Percentiles rank a stretch among this genome's conserved stretches.
These are phyloP conservation scores for Lactarius evosmus DNA, from an alignment of 768 basidiomycete species.

Conservation along the genomic window DNA sequence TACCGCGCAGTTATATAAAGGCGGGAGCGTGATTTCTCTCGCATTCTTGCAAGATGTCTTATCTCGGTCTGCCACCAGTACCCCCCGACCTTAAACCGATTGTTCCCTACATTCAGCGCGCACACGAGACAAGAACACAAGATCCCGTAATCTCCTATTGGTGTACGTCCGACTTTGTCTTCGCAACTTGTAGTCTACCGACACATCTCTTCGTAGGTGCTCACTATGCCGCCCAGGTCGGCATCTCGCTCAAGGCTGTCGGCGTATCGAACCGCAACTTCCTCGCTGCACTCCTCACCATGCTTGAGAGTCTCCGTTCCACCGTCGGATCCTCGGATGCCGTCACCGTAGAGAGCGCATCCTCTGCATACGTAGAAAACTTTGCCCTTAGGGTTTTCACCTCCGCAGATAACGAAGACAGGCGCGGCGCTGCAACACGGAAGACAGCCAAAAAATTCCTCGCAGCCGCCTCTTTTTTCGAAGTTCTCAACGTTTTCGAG, in stretches of 20 bases:
- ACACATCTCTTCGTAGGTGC: slow-evolving; percentile 52
- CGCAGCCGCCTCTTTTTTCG: slow-evolving; percentile 92
- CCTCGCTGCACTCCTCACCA: slow-evolving; percentile 68
- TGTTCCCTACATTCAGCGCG: slow-evolving; percentile 81
- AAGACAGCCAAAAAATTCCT: slow-evolving; percentile 93
- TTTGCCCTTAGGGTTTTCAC: slow-evolving; percentile 90
- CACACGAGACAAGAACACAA: slow-evolving; percentile 76
- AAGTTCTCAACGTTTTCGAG: slow-evolving; percentile 73
- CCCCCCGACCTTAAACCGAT: slow-evolving; percentile 63
- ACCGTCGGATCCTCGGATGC: slow-evolving; percentile 74
- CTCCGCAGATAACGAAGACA: slow-evolving; percentile 87
- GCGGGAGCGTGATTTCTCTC: neutral
- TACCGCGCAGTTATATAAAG: neutral
- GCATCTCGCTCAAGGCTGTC: slow-evolving; percentile 70
- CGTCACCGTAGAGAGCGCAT: slow-evolving; percentile 75
- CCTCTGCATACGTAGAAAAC: slow-evolving; percentile 90
- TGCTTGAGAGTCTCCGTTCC: slow-evolving; percentile 77
- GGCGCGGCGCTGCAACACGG: slow-evolving; percentile 73
- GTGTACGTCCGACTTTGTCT: slow-evolving; percentile 56
- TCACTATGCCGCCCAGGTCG: slow-evolving; percentile 88
- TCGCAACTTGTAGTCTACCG: neutral
- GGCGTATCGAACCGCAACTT: slow-evolving; percentile 61
- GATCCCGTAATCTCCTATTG: slow-evolving; percentile 93
- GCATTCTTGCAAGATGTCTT: slow-evolving; percentile 22
- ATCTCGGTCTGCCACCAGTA: slow-evolving; percentile 58